Evolutionary conservation across 2,329 filamentous ascomycete species (phyloP), one percentile per base, ranked within the genome.

Genomic region (Claviceps sp.): DNA sequence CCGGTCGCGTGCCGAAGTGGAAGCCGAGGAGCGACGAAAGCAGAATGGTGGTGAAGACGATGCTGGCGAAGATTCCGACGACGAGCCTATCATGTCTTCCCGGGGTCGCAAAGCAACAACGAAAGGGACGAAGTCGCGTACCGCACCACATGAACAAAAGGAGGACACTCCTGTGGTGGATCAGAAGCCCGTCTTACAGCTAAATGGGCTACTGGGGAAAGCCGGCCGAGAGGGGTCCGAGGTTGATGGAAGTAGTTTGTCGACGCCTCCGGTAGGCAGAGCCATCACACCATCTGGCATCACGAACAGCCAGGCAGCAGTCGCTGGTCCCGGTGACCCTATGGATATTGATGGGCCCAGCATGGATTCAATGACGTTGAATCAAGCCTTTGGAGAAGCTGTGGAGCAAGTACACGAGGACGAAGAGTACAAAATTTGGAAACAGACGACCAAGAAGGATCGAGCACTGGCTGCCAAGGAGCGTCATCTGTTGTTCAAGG

Each of bases 41-140:
- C 88, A 94, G 61, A 87, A 90, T 55, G 89, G 93, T 49, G 85
- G 85, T 46, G 85, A 89, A 55, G 81, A 88, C 57, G 89, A 91
- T 59, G 87, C 77, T 41, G 87, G 79, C 30, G 91, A 96, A 54
- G 91, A 96, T 66, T 95, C 89, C 59, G 91, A 97, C 62, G 91
- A 97, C 64, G 90, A 95, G 68, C 93, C 93, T 8, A 97, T 98
- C 63, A 97, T 97, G 87, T 93, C 93, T 53, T 96, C 91, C 48
- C 81, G 93, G 58, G 93, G 93, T 50, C 84, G 93, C 45, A 95
- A 91, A 65, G 87, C 89, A 16, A 63, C 65, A 3, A 86, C 87
- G 59, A 90, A 87, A 63, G 85, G 89, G 22, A 82, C 82, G 56
- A 82, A 85, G 60, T 82, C 85, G 20, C 81, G 89, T 49, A 91